Percentiles rank a stretch among this genome's conserved stretches.
Conservation (phyloP, 2,329 filamentous ascomycete species). For the Colletotrichum spinosum region DNA sequence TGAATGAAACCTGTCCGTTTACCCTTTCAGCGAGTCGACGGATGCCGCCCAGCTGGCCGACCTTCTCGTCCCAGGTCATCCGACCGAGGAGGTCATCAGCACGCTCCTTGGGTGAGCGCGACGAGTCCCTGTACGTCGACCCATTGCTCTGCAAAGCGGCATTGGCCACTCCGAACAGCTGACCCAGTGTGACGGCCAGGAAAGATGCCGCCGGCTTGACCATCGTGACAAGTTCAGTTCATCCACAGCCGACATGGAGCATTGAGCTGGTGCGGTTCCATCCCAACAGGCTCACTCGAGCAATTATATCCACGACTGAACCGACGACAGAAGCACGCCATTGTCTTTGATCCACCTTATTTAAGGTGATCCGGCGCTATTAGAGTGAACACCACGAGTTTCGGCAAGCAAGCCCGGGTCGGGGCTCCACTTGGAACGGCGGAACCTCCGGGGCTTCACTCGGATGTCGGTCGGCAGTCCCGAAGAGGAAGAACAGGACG, state of each 20-base stretch:
- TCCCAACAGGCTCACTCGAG: no score
- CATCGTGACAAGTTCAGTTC: constrained; percentile 4
- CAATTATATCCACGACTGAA: no score
- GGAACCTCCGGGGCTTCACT: constrained; percentile 6
- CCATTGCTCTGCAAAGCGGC: not conserved
- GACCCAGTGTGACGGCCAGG: not conserved
- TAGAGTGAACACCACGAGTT: not conserved
- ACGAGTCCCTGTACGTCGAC: constrained; percentile 2
- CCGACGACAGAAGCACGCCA: constrained; percentile 12
- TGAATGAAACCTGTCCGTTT: constrained; percentile 6
- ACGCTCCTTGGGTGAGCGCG: constrained; percentile 18
- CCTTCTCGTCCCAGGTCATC: constrained; percentile 35
- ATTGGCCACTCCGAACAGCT: not conserved
- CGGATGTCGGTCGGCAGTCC: constrained; percentile 32
- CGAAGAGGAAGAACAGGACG: constrained; percentile 6
- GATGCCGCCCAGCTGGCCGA: constrained; percentile 30
- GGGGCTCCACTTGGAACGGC: constrained; percentile 15
- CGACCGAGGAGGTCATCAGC: constrained; percentile 27
- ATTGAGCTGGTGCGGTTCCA: no score
- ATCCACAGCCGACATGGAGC: not conserved
- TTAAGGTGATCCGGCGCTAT: no score
- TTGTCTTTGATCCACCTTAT: not conserved
- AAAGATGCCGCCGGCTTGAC: not conserved
- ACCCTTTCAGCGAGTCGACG: constrained; percentile 25
- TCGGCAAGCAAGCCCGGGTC: constrained; percentile 9